Base-by-base conservation (phyloP, 331 rosid species). In the Dryas integrifolia region DNA sequence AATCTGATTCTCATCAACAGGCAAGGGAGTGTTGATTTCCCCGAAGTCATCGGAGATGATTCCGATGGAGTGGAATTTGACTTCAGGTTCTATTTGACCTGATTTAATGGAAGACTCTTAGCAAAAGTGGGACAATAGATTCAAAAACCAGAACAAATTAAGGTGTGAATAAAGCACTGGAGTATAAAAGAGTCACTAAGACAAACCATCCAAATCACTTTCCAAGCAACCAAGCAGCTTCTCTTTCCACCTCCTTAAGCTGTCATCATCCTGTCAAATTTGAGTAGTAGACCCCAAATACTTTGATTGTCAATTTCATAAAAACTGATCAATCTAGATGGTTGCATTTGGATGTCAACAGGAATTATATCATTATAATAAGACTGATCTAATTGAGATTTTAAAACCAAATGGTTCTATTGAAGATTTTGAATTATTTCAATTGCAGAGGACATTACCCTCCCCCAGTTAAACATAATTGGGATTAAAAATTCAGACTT, bases 201-300 rank as follows among this genome's bases (percentile, higher is more conserved):
- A 83, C 88, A 68, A 80, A 93, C 98, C 96, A 77, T 81, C 83
- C 55, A 89, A 67, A 81, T 93, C 95, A 45, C 85, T 85, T 77
- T 91, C 98, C 85, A 89, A 82, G 85, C 87, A 89, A 76, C 98
- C 98, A 65, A 94, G 86, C 76, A 92, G 87, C 89, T 91, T 87
- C 88, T 94, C 97, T 83, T 94, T 94, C 97, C 98, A 94, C 88
- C 96, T 91, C 81, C 98, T 86, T 41, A 94, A 85, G 86, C 98
- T 94, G 69, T 94, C 94, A 82, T 94, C 98, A 73, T 91, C 97
- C 98, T 94, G 74, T 70, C 69, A 50, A 79, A 58, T 40, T 63
- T 67, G 24, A 26, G 50, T 21, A 47, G 46, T 56, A 44, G 24
- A 45, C 67, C 14, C 39, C 67, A 45, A 26, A 58, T 16, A 45